These are phyloP conservation scores for Emergomyces orientalis DNA, from an alignment of 2,329 filamentous ascomycete species.

Conservation along the genomic window DNA sequence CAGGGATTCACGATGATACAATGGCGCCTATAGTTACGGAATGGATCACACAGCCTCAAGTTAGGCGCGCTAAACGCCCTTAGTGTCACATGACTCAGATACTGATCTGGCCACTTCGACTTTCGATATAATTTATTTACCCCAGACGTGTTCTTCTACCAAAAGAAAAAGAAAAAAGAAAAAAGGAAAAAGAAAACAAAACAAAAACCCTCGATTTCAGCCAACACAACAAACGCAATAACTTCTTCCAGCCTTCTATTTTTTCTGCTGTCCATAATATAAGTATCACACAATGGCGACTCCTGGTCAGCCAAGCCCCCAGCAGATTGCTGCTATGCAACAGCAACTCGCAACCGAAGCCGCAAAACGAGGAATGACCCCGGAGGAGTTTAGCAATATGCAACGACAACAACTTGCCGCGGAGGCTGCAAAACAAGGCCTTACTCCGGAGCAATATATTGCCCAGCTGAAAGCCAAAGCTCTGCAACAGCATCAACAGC, in stretches of 20 bases:
- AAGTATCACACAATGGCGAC: slow-evolving; percentile 21
- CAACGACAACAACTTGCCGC: slow-evolving; percentile 39
- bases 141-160: neutral
- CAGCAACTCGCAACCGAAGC: slow-evolving; percentile 74
- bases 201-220: neutral
- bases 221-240: neutral
- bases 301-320: slow-evolving; percentile 53
- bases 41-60: neutral
- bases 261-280: neutral
- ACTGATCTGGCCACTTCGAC: slow-evolving; percentile 9
- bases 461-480: slow-evolving; percentile 30
- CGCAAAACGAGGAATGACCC: slow-evolving; percentile 70
- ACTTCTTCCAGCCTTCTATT: too few relatives aligned
- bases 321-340: slow-evolving; percentile 80
- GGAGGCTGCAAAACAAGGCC: slow-evolving; percentile 43
- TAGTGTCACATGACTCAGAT: neutral
- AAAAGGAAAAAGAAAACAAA: neutral
- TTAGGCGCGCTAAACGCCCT: neutral
- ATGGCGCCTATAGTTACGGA: neutral
- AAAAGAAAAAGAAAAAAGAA: too few relatives aligned
- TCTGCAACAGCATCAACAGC: slow-evolving; percentile 28
- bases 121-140: slow-evolving; percentile 1
- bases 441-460: slow-evolving; percentile 45
- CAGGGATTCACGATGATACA: neutral
- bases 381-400: slow-evolving; percentile 69